Percentiles rank a stretch among this genome's conserved stretches.
These are phyloP conservation scores for Carex pumila DNA, from an alignment of 176 grass and related monocot genomes.

Conservation along the genomic window DNA sequence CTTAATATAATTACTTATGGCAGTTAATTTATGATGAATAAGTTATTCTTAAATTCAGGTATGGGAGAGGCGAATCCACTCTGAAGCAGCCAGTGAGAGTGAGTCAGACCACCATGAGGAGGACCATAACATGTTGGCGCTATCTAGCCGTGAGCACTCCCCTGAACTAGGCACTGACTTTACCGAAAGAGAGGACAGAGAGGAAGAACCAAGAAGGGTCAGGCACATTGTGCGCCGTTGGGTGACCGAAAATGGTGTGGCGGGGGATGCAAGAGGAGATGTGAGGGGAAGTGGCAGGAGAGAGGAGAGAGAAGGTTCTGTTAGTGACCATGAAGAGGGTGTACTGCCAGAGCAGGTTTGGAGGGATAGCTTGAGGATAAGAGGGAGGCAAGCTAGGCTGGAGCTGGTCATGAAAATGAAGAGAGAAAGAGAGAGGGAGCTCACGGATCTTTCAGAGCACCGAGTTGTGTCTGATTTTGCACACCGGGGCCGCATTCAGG, in stretches of 20 bases:
- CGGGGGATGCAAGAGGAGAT: slow-evolving; percentile 24
- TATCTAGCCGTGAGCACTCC: slow-evolving; percentile 72
- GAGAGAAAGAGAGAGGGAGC: slow-evolving; percentile 76
- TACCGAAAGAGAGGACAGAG: slow-evolving; percentile 17
- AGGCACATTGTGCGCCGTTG: slow-evolving; percentile 29
- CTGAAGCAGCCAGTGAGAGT: slow-evolving; percentile 46
- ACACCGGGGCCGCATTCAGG: slow-evolving; percentile 90
- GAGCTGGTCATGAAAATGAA: slow-evolving; percentile 89
- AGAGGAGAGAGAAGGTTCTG: slow-evolving; percentile 27
- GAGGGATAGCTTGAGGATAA: slow-evolving; percentile 53
- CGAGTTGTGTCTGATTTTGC: slow-evolving; percentile 64
- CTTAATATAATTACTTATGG: neutral
- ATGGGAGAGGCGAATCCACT: slow-evolving; percentile 19
- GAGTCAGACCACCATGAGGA: slow-evolving; percentile 37
- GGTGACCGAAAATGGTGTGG: slow-evolving; percentile 25
- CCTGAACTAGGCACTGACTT: slow-evolving; percentile 31
- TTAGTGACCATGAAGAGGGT: slow-evolving; percentile 6
- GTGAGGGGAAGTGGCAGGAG: slow-evolving; percentile 15
- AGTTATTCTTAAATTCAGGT: slow-evolving; percentile 2
- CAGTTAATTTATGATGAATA: neutral
- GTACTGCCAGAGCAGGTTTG: slow-evolving; percentile 28
- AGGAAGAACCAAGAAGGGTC: slow-evolving; percentile 9
- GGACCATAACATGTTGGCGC: slow-evolving; percentile 5
- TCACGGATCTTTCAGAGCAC: slow-evolving; percentile 52
- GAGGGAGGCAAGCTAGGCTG: slow-evolving; percentile 79